A percentile compares a stretch with the other conserved stretches of the same genome.
Evolutionary conservation across 331 rosid genomes (phyloP).

Genomic region (Pyrus hybrid): DNA sequence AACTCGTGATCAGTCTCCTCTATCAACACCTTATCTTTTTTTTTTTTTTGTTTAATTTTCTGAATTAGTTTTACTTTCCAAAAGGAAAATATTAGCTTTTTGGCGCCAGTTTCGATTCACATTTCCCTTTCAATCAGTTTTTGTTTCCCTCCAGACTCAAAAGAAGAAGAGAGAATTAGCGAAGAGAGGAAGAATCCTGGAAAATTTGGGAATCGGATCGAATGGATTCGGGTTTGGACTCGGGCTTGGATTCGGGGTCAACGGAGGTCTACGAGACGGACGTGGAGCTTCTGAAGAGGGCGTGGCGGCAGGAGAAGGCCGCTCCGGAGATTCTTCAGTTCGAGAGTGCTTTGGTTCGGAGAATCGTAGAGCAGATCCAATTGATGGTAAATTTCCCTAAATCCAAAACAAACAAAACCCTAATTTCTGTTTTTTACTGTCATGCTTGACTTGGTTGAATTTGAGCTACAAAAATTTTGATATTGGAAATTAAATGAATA

Average conservation of each 20-base stretch:
- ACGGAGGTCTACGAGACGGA: constrained; percentile 67
- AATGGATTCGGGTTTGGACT: constrained; percentile 26
- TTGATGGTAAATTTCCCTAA: constrained; percentile 37
- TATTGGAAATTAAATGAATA: neutral
- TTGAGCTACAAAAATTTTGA: neutral
- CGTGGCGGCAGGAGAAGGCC: constrained; percentile 89
- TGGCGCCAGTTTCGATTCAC: constrained; percentile 14
- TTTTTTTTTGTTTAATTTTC: too few species aligned
- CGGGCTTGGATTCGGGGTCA: constrained; percentile 12
- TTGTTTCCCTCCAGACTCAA: neutral
- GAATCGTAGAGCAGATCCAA: constrained; percentile 58
- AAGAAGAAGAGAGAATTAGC: neutral
- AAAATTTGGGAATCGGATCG: neutral
- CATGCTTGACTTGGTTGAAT: neutral
- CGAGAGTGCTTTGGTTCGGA: constrained; percentile 46
- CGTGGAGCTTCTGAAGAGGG: constrained; percentile 75
- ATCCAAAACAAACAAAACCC: neutral
- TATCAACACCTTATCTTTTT: neutral
- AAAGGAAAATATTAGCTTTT: neutral
- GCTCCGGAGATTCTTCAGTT: constrained; percentile 79
- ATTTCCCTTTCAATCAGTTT: neutral
- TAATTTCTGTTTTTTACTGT: neutral
- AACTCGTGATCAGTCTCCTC: constrained; percentile 27
- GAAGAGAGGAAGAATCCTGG: neutral
- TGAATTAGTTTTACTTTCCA: neutral